These are phyloP conservation scores for Periconia sp. DNA, from an alignment of 2,329 filamentous ascomycete species.

Conservation along the genomic window DNA sequence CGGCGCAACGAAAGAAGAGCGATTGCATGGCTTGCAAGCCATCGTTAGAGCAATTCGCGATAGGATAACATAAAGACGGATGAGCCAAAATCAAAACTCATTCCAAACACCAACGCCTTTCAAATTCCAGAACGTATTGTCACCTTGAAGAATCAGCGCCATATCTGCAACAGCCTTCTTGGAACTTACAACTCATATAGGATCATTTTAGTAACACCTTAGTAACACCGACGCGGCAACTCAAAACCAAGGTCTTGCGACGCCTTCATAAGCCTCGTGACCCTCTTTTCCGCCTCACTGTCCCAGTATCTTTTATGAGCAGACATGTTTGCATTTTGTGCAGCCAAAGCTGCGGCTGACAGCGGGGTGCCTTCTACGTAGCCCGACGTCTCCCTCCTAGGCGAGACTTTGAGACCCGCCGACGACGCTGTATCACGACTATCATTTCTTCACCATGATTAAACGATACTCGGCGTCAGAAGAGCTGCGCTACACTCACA, in stretches of 20 bases:
- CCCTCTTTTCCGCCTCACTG: conserved; percentile 1
- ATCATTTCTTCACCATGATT: too few species aligned
- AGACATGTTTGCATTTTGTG: conserved; percentile 3
- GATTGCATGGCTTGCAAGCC: conserved; percentile 54
- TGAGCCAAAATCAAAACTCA: neutral
- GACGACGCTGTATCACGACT: neutral
- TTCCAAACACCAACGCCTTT: neutral
- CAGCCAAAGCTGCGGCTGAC: conserved; percentile 1
- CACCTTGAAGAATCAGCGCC: neutral
- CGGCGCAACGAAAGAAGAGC: conserved; percentile 53
- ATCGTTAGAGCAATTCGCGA: conserved; percentile 48
- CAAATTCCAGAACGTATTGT: neutral
- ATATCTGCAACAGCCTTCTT: neutral
- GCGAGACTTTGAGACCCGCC: neutral
- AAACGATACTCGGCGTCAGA: too few species aligned
- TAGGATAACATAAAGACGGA: conserved; percentile 25
- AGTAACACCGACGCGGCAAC: conserved; percentile 9
- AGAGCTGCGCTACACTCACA: too few species aligned
- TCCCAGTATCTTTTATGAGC: conserved; percentile 4
- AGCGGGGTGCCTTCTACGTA: neutral
- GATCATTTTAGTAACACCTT: neutral
- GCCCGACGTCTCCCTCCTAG: neutral
- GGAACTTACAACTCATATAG: neutral
- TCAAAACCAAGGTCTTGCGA: conserved; percentile 13
- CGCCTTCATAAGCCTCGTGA: conserved; percentile 5